Evolutionary conservation across 1,139 yeast species (phyloP), one percentile per base, ranked within the genome.

Genomic region (Saccharomycopsis crataegensis): DNA sequence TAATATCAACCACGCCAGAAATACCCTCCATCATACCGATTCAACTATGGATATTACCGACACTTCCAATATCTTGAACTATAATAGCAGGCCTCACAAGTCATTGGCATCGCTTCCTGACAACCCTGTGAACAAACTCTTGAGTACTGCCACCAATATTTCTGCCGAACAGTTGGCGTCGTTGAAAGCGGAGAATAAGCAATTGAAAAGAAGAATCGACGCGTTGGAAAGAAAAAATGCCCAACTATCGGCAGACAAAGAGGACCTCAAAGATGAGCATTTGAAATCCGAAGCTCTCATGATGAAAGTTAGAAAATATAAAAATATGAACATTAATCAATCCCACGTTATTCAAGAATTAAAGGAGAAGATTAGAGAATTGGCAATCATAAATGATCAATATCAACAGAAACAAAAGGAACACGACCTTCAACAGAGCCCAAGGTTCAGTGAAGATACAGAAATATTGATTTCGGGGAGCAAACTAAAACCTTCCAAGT

Each of bases 241-340:
- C 8, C 44, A 16, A 46, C 12, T 50, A 9, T 17, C 31, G 16
- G 38, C 36, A 6, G 38, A 46, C 22, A 43, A 36, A 12, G 44
- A 43, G 14, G 43, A 22, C 11, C 48, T 50, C 37, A 43, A 43
- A 42, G 45, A 37, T 17, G 33, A 48, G 40, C 37, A 38, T 17
- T 38, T 34, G 38, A 43, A 50, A 33, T 50, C 47, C 17, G 56
- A 55, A 6, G 50, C 55, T 6, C 40, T 55, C 12, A 50, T 45
- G 8, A 48, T 40, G 17, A 55, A 55, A 34, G 43, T 55, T 14
- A 42, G 49, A 42, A 55, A 55, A 37, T 55, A 55, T 38, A 52
- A 47, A 40, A n/a, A 14, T 14, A 22, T 54, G 8, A 45, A 46
- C 34, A 47, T 45, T 32, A 38, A 37, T 14, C 58, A 55, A 44